Percentiles rank a stretch among this genome's conserved stretches.
phyloP scores from a whole-genome alignment of 768 basidiomycete genomes.

The Cystofilobasidium capitatum region DNA sequence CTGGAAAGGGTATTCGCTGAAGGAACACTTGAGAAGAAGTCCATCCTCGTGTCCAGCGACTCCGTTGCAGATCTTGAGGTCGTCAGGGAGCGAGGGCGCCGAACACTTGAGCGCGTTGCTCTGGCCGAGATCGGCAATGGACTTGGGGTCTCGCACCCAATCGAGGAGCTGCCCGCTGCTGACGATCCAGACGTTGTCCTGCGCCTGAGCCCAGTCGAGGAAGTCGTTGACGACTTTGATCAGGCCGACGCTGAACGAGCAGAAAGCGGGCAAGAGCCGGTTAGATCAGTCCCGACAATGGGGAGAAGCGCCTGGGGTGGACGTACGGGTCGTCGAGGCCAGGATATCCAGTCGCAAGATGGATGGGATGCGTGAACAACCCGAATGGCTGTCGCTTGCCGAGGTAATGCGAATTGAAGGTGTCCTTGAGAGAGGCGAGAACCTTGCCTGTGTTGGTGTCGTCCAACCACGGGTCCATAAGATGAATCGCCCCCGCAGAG shows the following conservation, averaged over 20 bases:
- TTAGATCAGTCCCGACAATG: not conserved
- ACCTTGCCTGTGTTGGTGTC: conserved; percentile 25
- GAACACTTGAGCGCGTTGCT: conserved; percentile 55
- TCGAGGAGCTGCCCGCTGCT: conserved; percentile 60
- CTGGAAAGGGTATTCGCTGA: conserved; percentile 66
- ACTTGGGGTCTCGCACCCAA: conserved; percentile 63
- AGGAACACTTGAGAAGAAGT: conserved; percentile 50
- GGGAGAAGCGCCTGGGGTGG: not conserved
- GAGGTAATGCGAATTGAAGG: conserved; percentile 65
- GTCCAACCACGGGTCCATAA: conserved; percentile 58
- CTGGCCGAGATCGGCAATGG: conserved; percentile 51
- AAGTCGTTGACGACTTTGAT: conserved; percentile 69
- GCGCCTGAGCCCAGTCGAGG: conserved; percentile 69
- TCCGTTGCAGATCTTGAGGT: conserved; percentile 62
- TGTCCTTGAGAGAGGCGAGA: conserved; percentile 60
- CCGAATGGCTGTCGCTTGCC: conserved; percentile 69
- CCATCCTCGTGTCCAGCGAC: conserved; percentile 60
- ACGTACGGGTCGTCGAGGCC: conserved; percentile 37
- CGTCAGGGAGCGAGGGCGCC: conserved; percentile 51
- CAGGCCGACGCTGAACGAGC: conserved; percentile 46
- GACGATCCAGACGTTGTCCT: conserved; percentile 66
- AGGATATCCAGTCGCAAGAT: conserved; percentile 44
- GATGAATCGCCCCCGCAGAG: conserved; percentile 41
- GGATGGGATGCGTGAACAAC: conserved; percentile 71
- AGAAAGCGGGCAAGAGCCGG: conserved; percentile 47